phyloP scores from a whole-genome alignment of 176 grass and related monocot species.

The Otatea glauca region DNA sequence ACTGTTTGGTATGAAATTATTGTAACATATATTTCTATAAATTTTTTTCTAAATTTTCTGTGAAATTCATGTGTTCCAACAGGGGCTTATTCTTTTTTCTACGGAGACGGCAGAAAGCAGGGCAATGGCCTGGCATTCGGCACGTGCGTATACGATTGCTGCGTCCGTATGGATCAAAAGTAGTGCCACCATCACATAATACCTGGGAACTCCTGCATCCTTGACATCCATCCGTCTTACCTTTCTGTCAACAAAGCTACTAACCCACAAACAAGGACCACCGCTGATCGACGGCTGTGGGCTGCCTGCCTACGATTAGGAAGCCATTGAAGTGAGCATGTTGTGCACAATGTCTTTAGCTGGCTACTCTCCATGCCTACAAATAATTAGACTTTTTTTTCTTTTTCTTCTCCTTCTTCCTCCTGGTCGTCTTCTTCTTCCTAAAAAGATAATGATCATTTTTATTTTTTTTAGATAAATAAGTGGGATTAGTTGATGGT shows the following conservation, averaged over 20 bases:
- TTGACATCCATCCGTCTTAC: background rate
- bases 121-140: background rate
- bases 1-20: background rate
- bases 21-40: too few relatives aligned
- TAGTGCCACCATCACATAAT: background rate
- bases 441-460: background rate
- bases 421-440: background rate
- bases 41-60: too few relatives aligned
- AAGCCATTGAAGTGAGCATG: background rate
- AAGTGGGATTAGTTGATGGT: conserved; percentile 31
- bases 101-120: background rate
- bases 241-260: too few relatives aligned
- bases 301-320: background rate
- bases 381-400: background rate
- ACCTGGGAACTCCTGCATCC: background rate
- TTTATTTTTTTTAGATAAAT: conserved; percentile 25
- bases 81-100: too few relatives aligned
- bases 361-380: background rate
- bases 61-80: too few relatives aligned
- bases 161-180: background rate
- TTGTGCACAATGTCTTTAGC: background rate
- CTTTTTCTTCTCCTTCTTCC: background rate
- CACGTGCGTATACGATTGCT: background rate
- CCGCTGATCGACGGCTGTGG: background rate
- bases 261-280: background rate